These are phyloP conservation scores for Moesziomyces sp. DNA, from an alignment of 1,284 basidiomycete species.

Conservation along the genomic window DNA sequence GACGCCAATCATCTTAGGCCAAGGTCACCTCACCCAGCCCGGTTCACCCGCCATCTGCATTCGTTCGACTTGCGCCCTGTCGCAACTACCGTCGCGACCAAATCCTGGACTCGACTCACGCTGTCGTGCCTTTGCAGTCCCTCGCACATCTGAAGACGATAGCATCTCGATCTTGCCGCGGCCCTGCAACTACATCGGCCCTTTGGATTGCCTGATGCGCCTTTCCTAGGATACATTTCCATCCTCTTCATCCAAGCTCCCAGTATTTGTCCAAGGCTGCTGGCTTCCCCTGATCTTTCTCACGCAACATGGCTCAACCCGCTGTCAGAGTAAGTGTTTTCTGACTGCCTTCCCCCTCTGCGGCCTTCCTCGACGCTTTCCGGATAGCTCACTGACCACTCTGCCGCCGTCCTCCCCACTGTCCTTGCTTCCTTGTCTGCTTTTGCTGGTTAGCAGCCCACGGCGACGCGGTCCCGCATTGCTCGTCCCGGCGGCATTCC, in stretches of 20 bases:
- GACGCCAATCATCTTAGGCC: too few relatives aligned
- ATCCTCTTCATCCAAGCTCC: constrained; percentile 10
- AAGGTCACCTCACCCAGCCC: too few relatives aligned
- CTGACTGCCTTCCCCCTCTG: not conserved
- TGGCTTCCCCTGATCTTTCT: not conserved
- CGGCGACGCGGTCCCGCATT: constrained; percentile 33
- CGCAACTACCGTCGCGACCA: too few relatives aligned
- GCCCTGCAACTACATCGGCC: not conserved
- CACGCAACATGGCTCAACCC: constrained; percentile 36
- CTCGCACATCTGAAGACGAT: too few relatives aligned
- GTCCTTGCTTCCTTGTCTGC: not conserved
- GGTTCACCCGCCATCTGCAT: too few relatives aligned
- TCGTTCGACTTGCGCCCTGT: too few relatives aligned
- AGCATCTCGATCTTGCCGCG: not conserved
- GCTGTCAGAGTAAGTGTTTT: constrained; percentile 33
- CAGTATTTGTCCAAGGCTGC: constrained; percentile 10
- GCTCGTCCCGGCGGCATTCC: constrained; percentile 42
- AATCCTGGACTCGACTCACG: too few relatives aligned
- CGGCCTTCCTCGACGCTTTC: not conserved
- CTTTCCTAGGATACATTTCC: not conserved
- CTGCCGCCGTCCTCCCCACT: not conserved
- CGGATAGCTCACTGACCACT: constrained; percentile 2
- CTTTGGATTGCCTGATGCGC: constrained; percentile 9
- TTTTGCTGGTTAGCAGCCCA: constrained; percentile 19
- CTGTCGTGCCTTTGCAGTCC: too few relatives aligned